A percentile compares a stretch with the other conserved stretches of the same genome.
phyloP scores from a whole-genome alignment of 1,284 basidiomycete genomes.

The Cryptococcus sp. region DNA sequence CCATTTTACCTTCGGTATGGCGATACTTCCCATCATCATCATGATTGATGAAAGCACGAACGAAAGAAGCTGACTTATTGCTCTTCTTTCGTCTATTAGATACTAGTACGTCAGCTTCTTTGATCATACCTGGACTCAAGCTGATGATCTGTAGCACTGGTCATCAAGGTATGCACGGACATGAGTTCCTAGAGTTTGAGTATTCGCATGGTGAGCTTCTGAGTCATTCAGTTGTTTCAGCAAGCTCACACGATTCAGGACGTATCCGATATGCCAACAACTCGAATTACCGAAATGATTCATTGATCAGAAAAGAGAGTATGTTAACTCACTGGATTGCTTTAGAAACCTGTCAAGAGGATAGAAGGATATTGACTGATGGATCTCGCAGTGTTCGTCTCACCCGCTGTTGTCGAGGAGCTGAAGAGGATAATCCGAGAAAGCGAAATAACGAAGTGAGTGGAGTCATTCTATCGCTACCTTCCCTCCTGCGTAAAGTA shows the following conservation, averaged over 20 bases:
- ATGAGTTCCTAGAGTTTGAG: slow-evolving; percentile 98
- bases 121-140: not conserved
- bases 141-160: slow-evolving; percentile 62
- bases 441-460: slow-evolving; percentile 91
- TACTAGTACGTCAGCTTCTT: slow-evolving; percentile 60
- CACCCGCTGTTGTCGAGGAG: slow-evolving; percentile 85
- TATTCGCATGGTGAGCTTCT: slow-evolving; percentile 67
- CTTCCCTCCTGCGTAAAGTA: not conserved
- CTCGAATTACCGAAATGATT: slow-evolving; percentile 97
- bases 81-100: slow-evolving; percentile 49
- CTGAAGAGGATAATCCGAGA: slow-evolving; percentile 90
- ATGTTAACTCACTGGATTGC: slow-evolving; percentile 40
- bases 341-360: not conserved
- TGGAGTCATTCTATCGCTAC: slow-evolving; percentile 3
- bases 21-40: not conserved
- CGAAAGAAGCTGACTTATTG: slow-evolving; percentile 7
- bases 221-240: not conserved
- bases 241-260: slow-evolving; percentile 40
- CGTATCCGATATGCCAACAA: slow-evolving; percentile 97
- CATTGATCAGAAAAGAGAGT: slow-evolving; percentile 97
- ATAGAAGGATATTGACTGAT: not conserved
- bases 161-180: slow-evolving; percentile 91
- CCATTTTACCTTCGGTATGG: slow-evolving; percentile 77
- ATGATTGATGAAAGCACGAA: not conserved
- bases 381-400: slow-evolving; percentile 75